Conservation (phyloP, 2,329 filamentous ascomycete species). For the Ophiostoma sp. region DNA sequence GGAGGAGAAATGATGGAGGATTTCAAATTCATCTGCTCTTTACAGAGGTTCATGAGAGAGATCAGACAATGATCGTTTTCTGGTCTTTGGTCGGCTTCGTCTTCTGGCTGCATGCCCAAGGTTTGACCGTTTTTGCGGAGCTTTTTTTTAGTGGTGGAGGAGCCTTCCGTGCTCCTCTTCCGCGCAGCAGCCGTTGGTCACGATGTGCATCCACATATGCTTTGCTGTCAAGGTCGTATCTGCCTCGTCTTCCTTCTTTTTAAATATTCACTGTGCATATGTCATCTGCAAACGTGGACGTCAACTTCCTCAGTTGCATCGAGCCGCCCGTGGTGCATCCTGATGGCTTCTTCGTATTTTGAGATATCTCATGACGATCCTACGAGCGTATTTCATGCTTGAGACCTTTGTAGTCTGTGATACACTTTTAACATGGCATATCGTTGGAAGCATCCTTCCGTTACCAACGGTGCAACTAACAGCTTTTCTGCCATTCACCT, state of each 20-base stretch:
- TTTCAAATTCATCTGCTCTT: not conserved
- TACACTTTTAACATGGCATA: not conserved
- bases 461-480: not conserved
- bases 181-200: not conserved
- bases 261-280: not conserved
- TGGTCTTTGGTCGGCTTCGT: not conserved
- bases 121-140: not conserved
- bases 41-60: not conserved
- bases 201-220: not conserved
- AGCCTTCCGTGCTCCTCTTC: not conserved
- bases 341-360: not conserved
- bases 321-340: not conserved
- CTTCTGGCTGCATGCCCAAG: not conserved
- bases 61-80: not conserved
- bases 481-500: not conserved
- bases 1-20: not conserved
- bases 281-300: not conserved
- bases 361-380: not conserved
- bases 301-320: not conserved
- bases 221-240: conserved; percentile 11
- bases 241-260: not conserved
- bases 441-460: conserved; percentile 10
- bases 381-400: not conserved
- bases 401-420: not conserved
- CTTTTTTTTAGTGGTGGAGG: not conserved